Percentiles rank a stretch among this genome's conserved stretches.
phyloP scores from a whole-genome alignment of 371 early-diverging fungal genomes.

The Zopfochytrium polystomum region DNA sequence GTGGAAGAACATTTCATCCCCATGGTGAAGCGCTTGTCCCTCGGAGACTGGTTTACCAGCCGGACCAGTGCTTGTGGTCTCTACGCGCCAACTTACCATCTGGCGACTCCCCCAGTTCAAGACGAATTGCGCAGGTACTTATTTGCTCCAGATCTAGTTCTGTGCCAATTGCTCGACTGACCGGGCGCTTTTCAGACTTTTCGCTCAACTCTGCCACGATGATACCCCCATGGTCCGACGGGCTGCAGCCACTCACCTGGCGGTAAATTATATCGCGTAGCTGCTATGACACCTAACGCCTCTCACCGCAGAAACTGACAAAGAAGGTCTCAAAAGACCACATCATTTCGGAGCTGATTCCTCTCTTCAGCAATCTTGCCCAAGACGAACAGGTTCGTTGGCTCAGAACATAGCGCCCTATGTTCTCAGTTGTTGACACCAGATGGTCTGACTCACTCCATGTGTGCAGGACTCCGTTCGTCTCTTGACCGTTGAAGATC shows the following conservation, averaged over 20 bases:
- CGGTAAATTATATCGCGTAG: constrained; percentile 60
- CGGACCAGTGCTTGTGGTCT: constrained; percentile 90
- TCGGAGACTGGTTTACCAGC: constrained; percentile 97
- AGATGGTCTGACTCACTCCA: not conserved
- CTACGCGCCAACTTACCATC: constrained; percentile 77
- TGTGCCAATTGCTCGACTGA: not conserved
- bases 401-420: not conserved
- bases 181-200: constrained; percentile 27
- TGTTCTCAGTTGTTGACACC: not conserved
- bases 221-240: constrained; percentile 98
- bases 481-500: constrained; percentile 85
- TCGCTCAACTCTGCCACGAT: constrained; percentile 78
- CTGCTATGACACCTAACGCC: not conserved
- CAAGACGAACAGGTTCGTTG: constrained; percentile 73
- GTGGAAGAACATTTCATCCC: constrained; percentile 86
- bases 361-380: constrained; percentile 72
- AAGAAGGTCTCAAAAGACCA: constrained; percentile 68
- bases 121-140: constrained; percentile 76
- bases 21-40: constrained; percentile 81
- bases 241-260: constrained; percentile 87
- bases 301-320: constrained; percentile 51
- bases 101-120: constrained; percentile 68
- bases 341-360: constrained; percentile 70
- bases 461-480: constrained; percentile 87
- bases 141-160: not conserved